Percentiles rank a stretch among this genome's conserved stretches.
phyloP scores from a whole-genome alignment of 805 yeast genomes.

The Candida hungchunana region DNA sequence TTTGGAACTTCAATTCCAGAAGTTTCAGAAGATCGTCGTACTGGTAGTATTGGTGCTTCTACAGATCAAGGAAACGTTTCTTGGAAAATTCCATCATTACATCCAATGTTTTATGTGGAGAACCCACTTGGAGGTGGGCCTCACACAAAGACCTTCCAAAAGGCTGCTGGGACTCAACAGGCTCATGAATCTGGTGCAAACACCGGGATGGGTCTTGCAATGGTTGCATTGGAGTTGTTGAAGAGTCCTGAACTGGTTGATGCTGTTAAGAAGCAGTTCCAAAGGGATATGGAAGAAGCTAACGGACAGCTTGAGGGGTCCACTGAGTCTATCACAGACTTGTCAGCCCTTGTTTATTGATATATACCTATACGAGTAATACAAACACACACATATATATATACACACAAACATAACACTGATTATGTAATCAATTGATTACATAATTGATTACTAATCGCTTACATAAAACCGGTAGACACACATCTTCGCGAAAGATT shows the following conservation, averaged over 20 bases:
- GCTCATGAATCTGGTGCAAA: conserved; percentile 4
- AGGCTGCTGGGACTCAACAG: conserved; percentile 8
- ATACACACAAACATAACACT: no score
- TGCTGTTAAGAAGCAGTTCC: conserved; percentile 1
- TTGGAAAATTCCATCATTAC: conserved; percentile 7
- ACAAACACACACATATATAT: no score
- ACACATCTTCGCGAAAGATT: no score
- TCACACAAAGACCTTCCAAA: conserved; percentile 8
- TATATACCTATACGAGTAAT: no score
- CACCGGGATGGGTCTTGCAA: conserved; percentile 5
- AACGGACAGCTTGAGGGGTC: no score
- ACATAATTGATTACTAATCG: no score
- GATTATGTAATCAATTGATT: no score
- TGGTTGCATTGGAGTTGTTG: background rate
- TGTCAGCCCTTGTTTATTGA: no score
- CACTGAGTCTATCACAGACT: no score
- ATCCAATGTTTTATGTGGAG: conserved; percentile 6
- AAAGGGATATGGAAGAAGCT: conserved; percentile 1
- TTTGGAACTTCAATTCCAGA: background rate
- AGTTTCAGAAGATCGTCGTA: conserved; percentile 1
- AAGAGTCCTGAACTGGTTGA: conserved; percentile 1
- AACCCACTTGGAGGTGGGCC: conserved; percentile 2
- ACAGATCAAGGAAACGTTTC: conserved; percentile 12
- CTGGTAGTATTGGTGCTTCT: conserved; percentile 1
- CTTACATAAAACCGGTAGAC: no score